These are phyloP conservation scores for Vitellaria paradoxa DNA, from an alignment of 179 eudicot genomes.

Conservation along the genomic window DNA sequence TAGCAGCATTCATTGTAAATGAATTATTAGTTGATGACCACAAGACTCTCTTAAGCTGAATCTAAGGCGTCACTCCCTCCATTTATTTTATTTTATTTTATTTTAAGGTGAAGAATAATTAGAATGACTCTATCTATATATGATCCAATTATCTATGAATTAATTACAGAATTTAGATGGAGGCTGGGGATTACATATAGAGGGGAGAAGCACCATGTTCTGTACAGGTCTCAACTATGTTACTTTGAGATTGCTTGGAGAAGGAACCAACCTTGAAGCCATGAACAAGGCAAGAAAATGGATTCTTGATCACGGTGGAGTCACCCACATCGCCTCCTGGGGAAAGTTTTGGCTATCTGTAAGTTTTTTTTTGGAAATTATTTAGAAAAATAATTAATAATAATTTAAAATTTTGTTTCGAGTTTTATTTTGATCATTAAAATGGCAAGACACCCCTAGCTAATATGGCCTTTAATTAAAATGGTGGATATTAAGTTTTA, in stretches of 20 bases:
- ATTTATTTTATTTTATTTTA: too few relatives aligned
- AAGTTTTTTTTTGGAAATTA: not conserved
- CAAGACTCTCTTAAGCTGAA: not conserved
- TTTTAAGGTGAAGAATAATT: too few relatives aligned
- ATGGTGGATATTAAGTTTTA: not conserved
- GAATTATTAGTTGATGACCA: too few relatives aligned
- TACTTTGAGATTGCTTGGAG: constrained; percentile 74
- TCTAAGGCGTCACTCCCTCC: too few relatives aligned
- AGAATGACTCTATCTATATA: too few relatives aligned
- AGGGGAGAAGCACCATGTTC: constrained; percentile 79
- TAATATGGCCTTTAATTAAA: not conserved
- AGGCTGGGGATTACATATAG: constrained; percentile 85
- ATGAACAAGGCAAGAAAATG: constrained; percentile 66
- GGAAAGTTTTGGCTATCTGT: constrained; percentile 86
- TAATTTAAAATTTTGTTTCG: not conserved
- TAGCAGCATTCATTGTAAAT: too few relatives aligned
- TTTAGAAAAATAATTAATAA: too few relatives aligned
- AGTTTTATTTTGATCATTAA: not conserved
- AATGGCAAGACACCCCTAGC: too few relatives aligned
- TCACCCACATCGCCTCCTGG: constrained; percentile 71
- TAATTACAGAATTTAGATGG: constrained; percentile 67
- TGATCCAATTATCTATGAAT: too few relatives aligned
- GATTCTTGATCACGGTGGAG: constrained; percentile 73
- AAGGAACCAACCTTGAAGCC: constrained; percentile 62
- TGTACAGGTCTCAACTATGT: constrained; percentile 67